Base-by-base conservation (phyloP, 495 filamentous ascomycete species). In the Penicillium angulare region DNA sequence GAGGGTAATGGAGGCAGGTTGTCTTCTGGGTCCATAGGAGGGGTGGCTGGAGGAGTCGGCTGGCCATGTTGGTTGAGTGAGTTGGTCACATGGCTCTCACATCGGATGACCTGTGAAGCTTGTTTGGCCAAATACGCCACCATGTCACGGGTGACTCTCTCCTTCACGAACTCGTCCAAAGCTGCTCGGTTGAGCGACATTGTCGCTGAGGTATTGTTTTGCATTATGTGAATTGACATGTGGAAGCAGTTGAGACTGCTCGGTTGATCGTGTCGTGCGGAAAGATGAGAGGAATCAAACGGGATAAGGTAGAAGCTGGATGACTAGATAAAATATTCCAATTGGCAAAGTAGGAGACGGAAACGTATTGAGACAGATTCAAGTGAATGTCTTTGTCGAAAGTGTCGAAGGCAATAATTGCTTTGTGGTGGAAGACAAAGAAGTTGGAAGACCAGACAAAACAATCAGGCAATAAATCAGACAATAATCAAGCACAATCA, bases 71-170 rank as follows among this genome's bases (percentile, higher is more conserved):
- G 79, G 63, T 76, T 71, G 57, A 67, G 54, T n/a, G 57, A 50
- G 45, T 66, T 64, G 53, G 64, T 71, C 68, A 75, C 65, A 68
- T 74, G 69, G 34, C 66, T 48, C 39, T 97, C 93, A 79, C 93
- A 97, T 45, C 89, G 85, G 65, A 98, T 98, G 64, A 98, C 93
- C 60, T 82, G 80, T 41, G 79, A 77, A 22, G 93, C 92, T 60
- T 92, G 91, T 38, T 79, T 67, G 34, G 93, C 89, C 51, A 98
- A 79, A 69, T 95, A 87, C 23, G 74, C 65, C 55, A 98, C 84
- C 95, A 97, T 97, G 32, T 86, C 82, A 46, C 79, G 75, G 56
- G 83, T 85, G 47, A 97, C 92, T 9, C 86, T 86, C 55, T 81
- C 77, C 57, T 86, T 86, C 66, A 97, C 81, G 67, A 98, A 97